phyloP scores from a whole-genome alignment of 2,329 filamentous ascomycete species.

The Ophiocordyceps robertsii region DNA sequence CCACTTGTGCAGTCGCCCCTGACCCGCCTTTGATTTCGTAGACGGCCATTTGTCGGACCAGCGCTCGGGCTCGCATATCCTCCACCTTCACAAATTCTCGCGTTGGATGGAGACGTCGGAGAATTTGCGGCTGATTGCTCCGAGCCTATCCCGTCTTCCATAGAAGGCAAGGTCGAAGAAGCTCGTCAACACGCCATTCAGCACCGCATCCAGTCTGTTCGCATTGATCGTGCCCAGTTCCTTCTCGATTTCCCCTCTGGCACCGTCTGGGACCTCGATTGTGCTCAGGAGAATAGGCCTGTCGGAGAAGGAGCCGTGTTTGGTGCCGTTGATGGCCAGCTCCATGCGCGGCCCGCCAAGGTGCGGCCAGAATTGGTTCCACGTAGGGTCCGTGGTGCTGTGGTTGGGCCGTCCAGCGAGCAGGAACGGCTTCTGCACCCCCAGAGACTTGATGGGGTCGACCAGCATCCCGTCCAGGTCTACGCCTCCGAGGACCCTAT shows the following conservation, averaged over 20 bases:
- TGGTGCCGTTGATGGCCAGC: slow-evolving; percentile 10
- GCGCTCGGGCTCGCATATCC: too few relatives aligned
- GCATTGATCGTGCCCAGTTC: slow-evolving; percentile 6
- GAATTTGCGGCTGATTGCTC: slow-evolving; percentile 1
- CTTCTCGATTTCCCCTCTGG: slow-evolving; percentile 1
- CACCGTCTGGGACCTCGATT: slow-evolving; percentile 8
- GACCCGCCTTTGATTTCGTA: too few relatives aligned
- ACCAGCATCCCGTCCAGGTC: too few relatives aligned
- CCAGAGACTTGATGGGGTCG: too few relatives aligned
- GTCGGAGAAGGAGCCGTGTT: slow-evolving; percentile 19
- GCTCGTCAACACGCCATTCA: slow-evolving; percentile 8
- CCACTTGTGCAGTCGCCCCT: too few relatives aligned
- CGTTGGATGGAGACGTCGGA: slow-evolving; percentile 8
- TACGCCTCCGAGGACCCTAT: too few relatives aligned
- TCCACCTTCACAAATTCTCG: slow-evolving; percentile 4
- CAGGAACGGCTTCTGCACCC: slow-evolving; percentile 1
- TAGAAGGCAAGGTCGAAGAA: slow-evolving; percentile 11
- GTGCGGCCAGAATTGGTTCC: slow-evolving; percentile 15
- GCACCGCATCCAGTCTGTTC: slow-evolving; percentile 6
- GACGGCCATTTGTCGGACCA: too few relatives aligned
- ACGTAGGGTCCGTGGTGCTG: slow-evolving; percentile 14
- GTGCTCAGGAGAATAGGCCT: slow-evolving; percentile 12
- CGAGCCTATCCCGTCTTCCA: slow-evolving; percentile 2
- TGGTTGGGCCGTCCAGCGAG: slow-evolving; percentile 17
- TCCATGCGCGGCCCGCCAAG: slow-evolving; percentile 13